These are phyloP conservation scores for Lumnitzera littorea DNA, from an alignment of 345 rosid species.

Conservation along the genomic window DNA sequence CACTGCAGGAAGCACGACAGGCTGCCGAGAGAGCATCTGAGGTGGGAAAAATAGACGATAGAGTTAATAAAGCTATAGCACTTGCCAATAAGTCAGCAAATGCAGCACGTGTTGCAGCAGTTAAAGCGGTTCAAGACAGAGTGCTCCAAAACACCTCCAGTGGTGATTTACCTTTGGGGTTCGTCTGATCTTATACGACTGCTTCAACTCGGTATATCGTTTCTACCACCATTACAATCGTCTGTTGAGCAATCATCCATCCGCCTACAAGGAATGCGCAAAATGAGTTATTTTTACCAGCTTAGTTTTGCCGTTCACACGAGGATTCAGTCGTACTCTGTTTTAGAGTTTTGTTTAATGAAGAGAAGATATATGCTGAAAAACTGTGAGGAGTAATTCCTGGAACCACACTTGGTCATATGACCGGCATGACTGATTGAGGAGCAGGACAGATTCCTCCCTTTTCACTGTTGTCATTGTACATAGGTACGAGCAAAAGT, in stretches of 20 bases:
- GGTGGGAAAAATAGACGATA: conserved; percentile 48
- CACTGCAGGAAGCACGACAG: conserved; percentile 58
- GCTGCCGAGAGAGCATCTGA: conserved; percentile 55
- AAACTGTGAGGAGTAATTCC: conserved; percentile 12
- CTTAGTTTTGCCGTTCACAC: background rate
- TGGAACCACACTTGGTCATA: conserved; percentile 27
- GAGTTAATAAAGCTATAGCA: conserved; percentile 56
- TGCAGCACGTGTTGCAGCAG: conserved; percentile 81
- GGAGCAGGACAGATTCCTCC: conserved; percentile 29
- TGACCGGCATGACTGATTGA: conserved; percentile 3
- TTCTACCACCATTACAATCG: background rate
- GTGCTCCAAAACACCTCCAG: conserved; percentile 25
- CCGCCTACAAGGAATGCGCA: background rate
- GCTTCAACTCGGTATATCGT: background rate
- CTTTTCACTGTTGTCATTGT: background rate
- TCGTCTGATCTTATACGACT: conserved; percentile 5
- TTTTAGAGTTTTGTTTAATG: background rate
- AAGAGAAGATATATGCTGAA: background rate
- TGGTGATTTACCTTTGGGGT: conserved; percentile 13
- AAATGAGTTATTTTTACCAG: conserved; percentile 9
- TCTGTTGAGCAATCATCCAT: background rate
- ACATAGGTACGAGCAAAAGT: too few species aligned
- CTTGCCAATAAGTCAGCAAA: conserved; percentile 77
- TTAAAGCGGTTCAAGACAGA: conserved; percentile 64
- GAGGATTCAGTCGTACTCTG: background rate